Evolutionary conservation across 495 filamentous ascomycete species (phyloP).

Genomic region (Trichoderma asperelloides): DNA sequence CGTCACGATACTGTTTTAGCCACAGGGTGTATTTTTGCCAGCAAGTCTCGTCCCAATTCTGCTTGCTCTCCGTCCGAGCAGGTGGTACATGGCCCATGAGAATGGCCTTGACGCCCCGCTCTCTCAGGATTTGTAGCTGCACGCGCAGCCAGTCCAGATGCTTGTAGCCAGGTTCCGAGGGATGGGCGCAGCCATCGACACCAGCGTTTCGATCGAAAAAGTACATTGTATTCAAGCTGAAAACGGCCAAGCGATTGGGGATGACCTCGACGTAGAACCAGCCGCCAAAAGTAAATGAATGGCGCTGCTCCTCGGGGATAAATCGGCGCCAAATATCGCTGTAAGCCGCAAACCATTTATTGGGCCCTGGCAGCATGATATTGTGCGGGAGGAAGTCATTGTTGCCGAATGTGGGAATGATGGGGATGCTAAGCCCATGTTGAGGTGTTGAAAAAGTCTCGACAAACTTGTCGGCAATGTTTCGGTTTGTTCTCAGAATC

Average conservation of each 20-base stretch:
- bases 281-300: slow-evolving; percentile 83
- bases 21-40: slow-evolving; percentile 98
- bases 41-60: slow-evolving; percentile 82
- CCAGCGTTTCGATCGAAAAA: slow-evolving; percentile 89
- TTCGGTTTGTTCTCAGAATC: slow-evolving; percentile 64
- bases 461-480: slow-evolving; percentile 66
- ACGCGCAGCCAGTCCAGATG: slow-evolving; percentile 97
- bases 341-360: slow-evolving; percentile 69
- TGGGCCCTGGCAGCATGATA: slow-evolving; percentile 77
- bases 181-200: slow-evolving; percentile 75
- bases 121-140: slow-evolving; percentile 73
- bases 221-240: slow-evolving; percentile 95
- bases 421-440: slow-evolving; percentile 59
- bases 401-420: slow-evolving; percentile 88
- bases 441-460: slow-evolving; percentile 54
- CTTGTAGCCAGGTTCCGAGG: slow-evolving; percentile 77
- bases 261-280: slow-evolving; percentile 95
- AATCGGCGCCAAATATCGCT: slow-evolving; percentile 69
- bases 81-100: slow-evolving; percentile 91
- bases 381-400: slow-evolving; percentile 98
- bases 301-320: slow-evolving; percentile 87
- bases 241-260: slow-evolving; percentile 73
- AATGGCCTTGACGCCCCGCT: slow-evolving; percentile 87
- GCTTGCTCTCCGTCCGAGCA: slow-evolving; percentile 72
- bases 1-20: slow-evolving; percentile 82